Conservation (phyloP, 2,329 filamentous ascomycete species). For the Aspergillus ibericus region DNA sequence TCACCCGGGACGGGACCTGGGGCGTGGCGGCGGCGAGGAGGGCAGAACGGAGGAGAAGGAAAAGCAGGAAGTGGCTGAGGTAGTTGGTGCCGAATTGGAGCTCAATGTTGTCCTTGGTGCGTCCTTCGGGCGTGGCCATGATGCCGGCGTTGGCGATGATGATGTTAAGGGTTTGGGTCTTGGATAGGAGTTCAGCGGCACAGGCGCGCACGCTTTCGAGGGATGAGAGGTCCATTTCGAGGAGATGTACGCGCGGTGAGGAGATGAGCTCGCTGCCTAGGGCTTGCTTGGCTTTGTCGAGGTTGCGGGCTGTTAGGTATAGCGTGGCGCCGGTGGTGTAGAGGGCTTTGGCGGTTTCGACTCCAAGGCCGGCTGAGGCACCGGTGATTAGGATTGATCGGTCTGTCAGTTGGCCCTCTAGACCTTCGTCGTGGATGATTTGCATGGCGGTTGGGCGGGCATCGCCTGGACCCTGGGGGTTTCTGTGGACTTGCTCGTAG, state of each 20-base stretch:
- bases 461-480: conserved; percentile 21
- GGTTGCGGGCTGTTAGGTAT: conserved; percentile 37
- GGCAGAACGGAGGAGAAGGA: conserved; percentile 47
- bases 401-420: conserved; percentile 17
- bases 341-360: conserved; percentile 49
- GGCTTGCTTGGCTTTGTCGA: conserved; percentile 32
- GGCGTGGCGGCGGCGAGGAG: conserved; percentile 28
- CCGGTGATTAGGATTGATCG: conserved; percentile 16
- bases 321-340: conserved; percentile 35
- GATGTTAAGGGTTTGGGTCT: conserved; percentile 17
- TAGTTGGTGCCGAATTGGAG: conserved; percentile 56
- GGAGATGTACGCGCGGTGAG: conserved; percentile 14
- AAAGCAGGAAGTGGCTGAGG: conserved; percentile 54
- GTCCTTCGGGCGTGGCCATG: conserved; percentile 36
- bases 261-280: conserved; percentile 16
- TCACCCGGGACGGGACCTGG: conserved; percentile 48
- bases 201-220: not conserved
- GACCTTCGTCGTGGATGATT: conserved; percentile 31
- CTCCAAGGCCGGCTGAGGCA: conserved; percentile 41
- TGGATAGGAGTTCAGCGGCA: conserved; percentile 8
- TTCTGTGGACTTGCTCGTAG: not conserved
- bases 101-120: conserved; percentile 46
- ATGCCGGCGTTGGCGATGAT: conserved; percentile 50
- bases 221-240: not conserved
- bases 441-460: conserved; percentile 35